Percentiles rank a stretch among this genome's conserved stretches.
These are phyloP conservation scores for Neurospora sublineolata DNA, from an alignment of 495 filamentous ascomycete species.

Conservation along the genomic window DNA sequence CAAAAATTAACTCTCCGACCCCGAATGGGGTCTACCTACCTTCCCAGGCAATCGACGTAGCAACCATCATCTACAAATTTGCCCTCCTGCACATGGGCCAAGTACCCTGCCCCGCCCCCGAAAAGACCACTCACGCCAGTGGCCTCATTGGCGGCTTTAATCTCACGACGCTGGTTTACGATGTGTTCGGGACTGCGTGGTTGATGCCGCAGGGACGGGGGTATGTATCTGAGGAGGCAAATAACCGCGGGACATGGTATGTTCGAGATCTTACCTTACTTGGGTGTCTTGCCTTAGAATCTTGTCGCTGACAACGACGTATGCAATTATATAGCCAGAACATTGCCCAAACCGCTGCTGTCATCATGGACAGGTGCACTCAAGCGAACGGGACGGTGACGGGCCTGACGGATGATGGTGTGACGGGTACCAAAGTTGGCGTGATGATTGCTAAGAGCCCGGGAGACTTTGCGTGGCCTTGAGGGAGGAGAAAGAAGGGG, in stretches of 20 bases:
- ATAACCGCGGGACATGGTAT: background rate
- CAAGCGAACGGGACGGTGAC: background rate
- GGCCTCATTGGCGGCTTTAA: background rate
- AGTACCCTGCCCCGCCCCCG: background rate
- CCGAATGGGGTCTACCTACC: too few relatives aligned
- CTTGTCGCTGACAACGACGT: too few relatives aligned
- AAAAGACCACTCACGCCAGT: background rate
- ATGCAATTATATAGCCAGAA: background rate
- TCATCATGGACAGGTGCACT: background rate
- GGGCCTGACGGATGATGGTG: background rate
- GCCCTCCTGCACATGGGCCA: too few relatives aligned
- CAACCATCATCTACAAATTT: background rate
- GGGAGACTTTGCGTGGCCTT: background rate
- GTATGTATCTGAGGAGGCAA: background rate
- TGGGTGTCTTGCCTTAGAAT: too few relatives aligned
- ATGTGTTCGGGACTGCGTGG: background rate
- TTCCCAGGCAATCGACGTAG: background rate
- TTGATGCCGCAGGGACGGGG: background rate
- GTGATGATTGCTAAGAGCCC: background rate
- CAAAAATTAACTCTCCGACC: too few relatives aligned
- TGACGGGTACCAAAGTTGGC: background rate
- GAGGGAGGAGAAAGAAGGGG: background rate
- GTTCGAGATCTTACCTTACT: too few relatives aligned
- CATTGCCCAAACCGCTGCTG: background rate
- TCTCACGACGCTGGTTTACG: background rate